These are phyloP conservation scores for Cymbidium sinense DNA, from an alignment of 106 monocot species.

Conservation along the genomic window DNA sequence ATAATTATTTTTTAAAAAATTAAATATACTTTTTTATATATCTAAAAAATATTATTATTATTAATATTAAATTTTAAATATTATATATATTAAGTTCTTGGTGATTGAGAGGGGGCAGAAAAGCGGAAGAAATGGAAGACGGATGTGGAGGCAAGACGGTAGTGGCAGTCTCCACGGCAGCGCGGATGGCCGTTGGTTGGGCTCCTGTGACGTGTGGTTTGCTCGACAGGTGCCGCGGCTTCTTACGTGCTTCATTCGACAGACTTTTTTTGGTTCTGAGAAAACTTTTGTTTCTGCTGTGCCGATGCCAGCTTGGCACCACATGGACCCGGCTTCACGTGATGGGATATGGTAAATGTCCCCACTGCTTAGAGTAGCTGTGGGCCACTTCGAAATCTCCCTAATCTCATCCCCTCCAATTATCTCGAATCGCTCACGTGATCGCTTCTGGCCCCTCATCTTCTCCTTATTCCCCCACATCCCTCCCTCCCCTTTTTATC, in stretches of 20 bases:
- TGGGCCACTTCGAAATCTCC: slow-evolving; percentile 16
- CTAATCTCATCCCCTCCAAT: slow-evolving; percentile 47
- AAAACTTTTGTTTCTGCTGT: too few relatives aligned
- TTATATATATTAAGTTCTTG: too few relatives aligned
- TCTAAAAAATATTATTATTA: too few relatives aligned
- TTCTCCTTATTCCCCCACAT: not conserved
- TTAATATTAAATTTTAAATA: too few relatives aligned
- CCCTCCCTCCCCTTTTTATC: not conserved
- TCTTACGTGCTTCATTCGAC: not conserved
- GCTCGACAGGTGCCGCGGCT: not conserved
- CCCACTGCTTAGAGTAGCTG: not conserved
- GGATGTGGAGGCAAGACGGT: not conserved
- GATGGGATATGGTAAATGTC: not conserved
- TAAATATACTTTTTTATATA: too few relatives aligned
- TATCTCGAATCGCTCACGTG: slow-evolving; percentile 39
- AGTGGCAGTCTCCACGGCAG: not conserved
- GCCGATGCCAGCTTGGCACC: not conserved
- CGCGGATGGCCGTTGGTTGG: not conserved
- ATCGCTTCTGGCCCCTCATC: slow-evolving; percentile 15
- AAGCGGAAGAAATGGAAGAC: too few relatives aligned
- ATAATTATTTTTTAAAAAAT: too few relatives aligned
- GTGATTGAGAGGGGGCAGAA: too few relatives aligned
- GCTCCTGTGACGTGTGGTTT: not conserved
- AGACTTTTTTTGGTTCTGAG: too few relatives aligned
- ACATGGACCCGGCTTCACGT: not conserved